Conservation (phyloP, 2,329 filamentous ascomycete genomes). For the Daldinia sp. region DNA sequence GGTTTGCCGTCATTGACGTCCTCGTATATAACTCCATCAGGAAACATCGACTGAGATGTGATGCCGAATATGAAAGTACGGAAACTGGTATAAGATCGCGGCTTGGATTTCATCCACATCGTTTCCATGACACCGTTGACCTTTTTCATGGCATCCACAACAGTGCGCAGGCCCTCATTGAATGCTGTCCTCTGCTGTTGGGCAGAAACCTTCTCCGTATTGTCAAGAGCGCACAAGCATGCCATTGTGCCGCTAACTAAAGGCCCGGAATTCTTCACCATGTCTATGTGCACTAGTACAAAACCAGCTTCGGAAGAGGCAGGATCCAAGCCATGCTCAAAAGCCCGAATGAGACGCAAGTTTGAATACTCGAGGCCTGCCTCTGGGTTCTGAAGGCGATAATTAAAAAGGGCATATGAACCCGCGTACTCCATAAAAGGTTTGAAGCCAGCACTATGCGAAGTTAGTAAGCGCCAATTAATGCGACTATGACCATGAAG, state of each 20-base stretch:
- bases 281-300: constrained; percentile 94
- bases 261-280: constrained; percentile 87
- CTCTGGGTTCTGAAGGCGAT: constrained; percentile 68
- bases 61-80: constrained; percentile 98
- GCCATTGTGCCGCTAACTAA: constrained; percentile 79
- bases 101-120: constrained; percentile 93
- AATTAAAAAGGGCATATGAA: constrained; percentile 77
- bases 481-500: constrained; percentile 8
- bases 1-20: constrained; percentile 78
- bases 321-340: constrained; percentile 89
- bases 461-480: constrained; percentile 6
- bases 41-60: constrained; percentile 93
- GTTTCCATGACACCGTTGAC: constrained; percentile 86
- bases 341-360: constrained; percentile 88
- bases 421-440: constrained; percentile 91
- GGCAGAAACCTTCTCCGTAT: constrained; percentile 47
- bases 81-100: constrained; percentile 86
- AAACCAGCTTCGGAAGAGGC: constrained; percentile 93
- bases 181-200: constrained; percentile 64
- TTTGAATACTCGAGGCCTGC: constrained; percentile 72
- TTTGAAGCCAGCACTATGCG: constrained; percentile 75
- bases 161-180: constrained; percentile 71
- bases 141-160: constrained; percentile 73
- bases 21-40: constrained; percentile 89
- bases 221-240: constrained; percentile 63